These are phyloP conservation scores for Sclerotinia subarctica DNA, from an alignment of 2,329 filamentous ascomycete genomes.

Conservation along the genomic window DNA sequence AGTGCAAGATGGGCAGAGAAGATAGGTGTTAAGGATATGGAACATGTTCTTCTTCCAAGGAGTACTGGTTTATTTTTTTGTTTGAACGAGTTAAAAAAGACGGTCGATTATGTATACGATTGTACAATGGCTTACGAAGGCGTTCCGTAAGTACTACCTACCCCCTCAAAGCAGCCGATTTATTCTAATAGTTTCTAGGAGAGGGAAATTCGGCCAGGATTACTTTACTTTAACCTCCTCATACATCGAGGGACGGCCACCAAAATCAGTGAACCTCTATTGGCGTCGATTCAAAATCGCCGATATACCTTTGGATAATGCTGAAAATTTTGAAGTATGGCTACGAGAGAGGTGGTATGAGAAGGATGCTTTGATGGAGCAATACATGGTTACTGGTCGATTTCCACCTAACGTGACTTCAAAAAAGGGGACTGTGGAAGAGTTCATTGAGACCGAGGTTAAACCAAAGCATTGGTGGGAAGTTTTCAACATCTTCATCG, in stretches of 20 bases:
- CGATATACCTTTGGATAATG: conserved; percentile 75
- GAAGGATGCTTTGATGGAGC: conserved; percentile 85
- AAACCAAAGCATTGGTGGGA: conserved; percentile 37
- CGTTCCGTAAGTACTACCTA: conserved; percentile 62
- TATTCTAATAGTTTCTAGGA: conserved; percentile 36
- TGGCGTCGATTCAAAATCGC: conserved; percentile 82
- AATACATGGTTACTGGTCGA: conserved; percentile 71
- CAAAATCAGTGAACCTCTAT: conserved; percentile 94
- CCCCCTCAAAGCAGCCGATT: neutral
- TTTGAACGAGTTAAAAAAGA: conserved; percentile 68
- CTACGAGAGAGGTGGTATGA: conserved; percentile 83
- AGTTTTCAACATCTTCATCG: conserved; percentile 37
- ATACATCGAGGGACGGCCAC: conserved; percentile 82
- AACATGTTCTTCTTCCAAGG: conserved; percentile 72
- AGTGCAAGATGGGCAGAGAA: conserved; percentile 77
- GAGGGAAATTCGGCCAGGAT: conserved; percentile 82
- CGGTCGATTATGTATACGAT: conserved; percentile 82
- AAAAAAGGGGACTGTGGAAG: conserved; percentile 25
- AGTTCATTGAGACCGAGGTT: conserved; percentile 38
- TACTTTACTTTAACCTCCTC: conserved; percentile 84
- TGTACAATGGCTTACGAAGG: conserved; percentile 96
- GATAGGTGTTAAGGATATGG: conserved; percentile 65
- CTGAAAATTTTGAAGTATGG: conserved; percentile 78
- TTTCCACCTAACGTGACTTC: conserved; percentile 56
- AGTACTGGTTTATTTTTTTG: conserved; percentile 81